Conservation (phyloP, 208 protist species). For the Sergeia podlipaevii region DNA sequence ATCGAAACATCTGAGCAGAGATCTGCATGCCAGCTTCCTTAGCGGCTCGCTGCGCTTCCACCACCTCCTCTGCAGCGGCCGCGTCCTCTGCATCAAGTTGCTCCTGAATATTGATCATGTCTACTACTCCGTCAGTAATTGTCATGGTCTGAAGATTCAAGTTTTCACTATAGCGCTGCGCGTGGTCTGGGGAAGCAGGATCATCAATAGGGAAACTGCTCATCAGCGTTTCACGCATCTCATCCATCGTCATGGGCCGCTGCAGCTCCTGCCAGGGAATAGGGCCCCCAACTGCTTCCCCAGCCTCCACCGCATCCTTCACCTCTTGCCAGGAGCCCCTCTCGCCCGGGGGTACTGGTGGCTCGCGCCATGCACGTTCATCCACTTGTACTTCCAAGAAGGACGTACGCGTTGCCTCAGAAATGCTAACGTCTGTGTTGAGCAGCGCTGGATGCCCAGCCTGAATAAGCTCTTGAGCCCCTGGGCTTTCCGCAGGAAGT, state of each 20-base stretch:
- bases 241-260: slow-evolving; percentile 66
- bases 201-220: slow-evolving; percentile 61
- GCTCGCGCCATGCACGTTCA: slow-evolving; percentile 86
- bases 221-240: slow-evolving; percentile 59
- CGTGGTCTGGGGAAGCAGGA: slow-evolving; percentile 64
- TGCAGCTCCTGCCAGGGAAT: slow-evolving; percentile 42
- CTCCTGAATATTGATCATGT: slow-evolving; percentile 49
- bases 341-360: slow-evolving; percentile 79
- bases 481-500: slow-evolving; percentile 42
- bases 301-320: slow-evolving; percentile 65
- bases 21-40: slow-evolving; percentile 37
- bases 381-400: slow-evolving; percentile 84
- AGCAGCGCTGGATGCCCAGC: slow-evolving; percentile 69
- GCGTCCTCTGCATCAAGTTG: slow-evolving; percentile 17
- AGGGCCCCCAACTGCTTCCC: slow-evolving; percentile 58
- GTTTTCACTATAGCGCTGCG: slow-evolving; percentile 28
- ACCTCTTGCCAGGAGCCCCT: slow-evolving; percentile 86
- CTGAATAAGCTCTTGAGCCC: slow-evolving; percentile 68
- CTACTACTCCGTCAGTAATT: slow-evolving; percentile 43
- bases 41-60: slow-evolving; percentile 18
- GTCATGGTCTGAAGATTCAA: slow-evolving; percentile 75
- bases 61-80: slow-evolving; percentile 11
- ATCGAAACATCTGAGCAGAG: slow-evolving; percentile 39
- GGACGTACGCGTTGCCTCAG: slow-evolving; percentile 58
- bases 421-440: slow-evolving; percentile 55